Base-by-base conservation (phyloP, 495 filamentous ascomycete species). In the Astrothelium subdiscretum region DNA sequence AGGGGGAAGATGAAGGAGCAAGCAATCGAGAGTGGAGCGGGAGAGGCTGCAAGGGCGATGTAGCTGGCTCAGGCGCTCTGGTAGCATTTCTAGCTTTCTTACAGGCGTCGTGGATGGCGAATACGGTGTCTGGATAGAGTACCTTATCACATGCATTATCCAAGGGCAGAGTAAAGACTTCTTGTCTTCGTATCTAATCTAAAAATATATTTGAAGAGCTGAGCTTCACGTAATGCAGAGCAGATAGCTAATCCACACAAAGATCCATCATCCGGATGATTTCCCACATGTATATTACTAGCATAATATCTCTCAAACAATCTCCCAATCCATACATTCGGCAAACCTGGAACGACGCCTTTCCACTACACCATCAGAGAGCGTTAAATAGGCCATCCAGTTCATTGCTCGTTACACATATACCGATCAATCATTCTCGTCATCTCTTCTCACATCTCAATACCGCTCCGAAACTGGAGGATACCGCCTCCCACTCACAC, bases 1-100 rank as follows among this genome's bases (percentile, higher is more conserved):
- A 85, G 86, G 76, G 88, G 90, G 65, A 92, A 90, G 74, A 83
- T 84, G 67, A 86, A 85, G 78, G 81, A 87, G 68, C 85, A 88
- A 69, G 80, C 84, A 4, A 67, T 92, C 31, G 82, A 87, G 63
- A 84, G 84, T 62, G 89, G 88, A 18, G 91, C 82, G 31, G 90
- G 90, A 27, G 91, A 95, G 76, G 90, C 86, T 42, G 91, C 91
- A 6, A 81, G 91, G 65, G 91, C 88, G 18, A 79, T 82, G 8
- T 73, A 61, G 67, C n/a, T n/a, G n/a, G 61, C 3, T 52, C 31
- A 54, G 26, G 58, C 15, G 35, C 35, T 6, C 35, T 38, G 15
- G 35, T 38, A 6, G 35, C 35, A 38, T 38, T 38, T 38, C 15
- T 8, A 6, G 15, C 8, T 15, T 38, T 15, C 15, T 6, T 38